phyloP scores from a whole-genome alignment of 768 basidiomycete genomes.

The Xerocomus brunneocitrinus region DNA sequence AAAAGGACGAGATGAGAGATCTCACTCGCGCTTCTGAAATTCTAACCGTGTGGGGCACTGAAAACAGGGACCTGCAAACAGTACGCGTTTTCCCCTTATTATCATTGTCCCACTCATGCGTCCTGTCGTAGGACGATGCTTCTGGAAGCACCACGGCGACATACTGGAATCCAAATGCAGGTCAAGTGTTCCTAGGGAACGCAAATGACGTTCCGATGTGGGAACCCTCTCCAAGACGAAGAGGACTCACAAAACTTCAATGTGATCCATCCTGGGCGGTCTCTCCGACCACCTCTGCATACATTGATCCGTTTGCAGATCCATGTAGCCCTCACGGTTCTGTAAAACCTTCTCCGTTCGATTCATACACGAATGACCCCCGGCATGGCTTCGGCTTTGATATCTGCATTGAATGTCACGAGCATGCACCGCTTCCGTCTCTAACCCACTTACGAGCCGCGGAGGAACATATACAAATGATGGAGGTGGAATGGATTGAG shows the following conservation, averaged over 20 bases:
- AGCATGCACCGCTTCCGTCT: constrained; percentile 72
- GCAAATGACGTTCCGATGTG: constrained; percentile 69
- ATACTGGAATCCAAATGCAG: constrained; percentile 52
- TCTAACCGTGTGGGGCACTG: constrained; percentile 39
- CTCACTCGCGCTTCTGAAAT: constrained; percentile 82
- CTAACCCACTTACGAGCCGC: constrained; percentile 61
- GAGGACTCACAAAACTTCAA: neutral
- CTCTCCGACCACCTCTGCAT: constrained; percentile 4
- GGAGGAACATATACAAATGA: constrained; percentile 64
- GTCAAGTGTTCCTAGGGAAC: constrained; percentile 80
- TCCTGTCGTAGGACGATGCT: constrained; percentile 15
- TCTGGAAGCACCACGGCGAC: constrained; percentile 35
- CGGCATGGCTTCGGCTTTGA: constrained; percentile 64
- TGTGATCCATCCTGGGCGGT: neutral
- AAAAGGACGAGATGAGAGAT: constrained; percentile 87
- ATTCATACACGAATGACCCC: constrained; percentile 39
- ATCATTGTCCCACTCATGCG: neutral
- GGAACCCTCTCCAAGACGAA: constrained; percentile 22
- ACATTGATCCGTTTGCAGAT: constrained; percentile 17
- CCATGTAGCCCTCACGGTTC: constrained; percentile 8
- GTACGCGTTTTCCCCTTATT: constrained; percentile 3
- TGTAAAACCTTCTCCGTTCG: constrained; percentile 33
- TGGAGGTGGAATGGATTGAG: constrained; percentile 67
- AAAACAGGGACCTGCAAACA: constrained; percentile 8
- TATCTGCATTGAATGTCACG: constrained; percentile 86